Evolutionary conservation across 352 stramenopile genomes (phyloP).

Genomic region (Aphanomyces euteiches): DNA sequence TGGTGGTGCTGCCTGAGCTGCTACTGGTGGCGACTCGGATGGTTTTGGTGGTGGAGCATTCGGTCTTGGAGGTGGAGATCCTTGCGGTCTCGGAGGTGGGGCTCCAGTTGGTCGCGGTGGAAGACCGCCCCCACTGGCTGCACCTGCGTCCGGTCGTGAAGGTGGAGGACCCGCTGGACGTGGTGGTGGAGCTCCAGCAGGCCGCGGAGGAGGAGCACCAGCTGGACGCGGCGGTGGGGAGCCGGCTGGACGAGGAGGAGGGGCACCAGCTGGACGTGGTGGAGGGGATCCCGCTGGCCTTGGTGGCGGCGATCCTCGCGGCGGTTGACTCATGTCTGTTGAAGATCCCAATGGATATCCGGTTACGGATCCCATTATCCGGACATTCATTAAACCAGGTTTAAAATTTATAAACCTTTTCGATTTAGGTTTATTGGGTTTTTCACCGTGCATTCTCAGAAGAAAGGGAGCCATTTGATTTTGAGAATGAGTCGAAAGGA

Average conservation of each 20-base stretch:
- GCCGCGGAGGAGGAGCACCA: constrained; percentile 28
- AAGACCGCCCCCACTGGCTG: not conserved
- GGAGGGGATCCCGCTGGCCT: constrained; percentile 20
- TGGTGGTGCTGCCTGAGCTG: constrained; percentile 1
- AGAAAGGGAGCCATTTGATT: constrained; percentile 16
- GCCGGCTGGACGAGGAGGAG: constrained; percentile 21
- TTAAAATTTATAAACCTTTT: not conserved
- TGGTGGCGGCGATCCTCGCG: constrained; percentile 27
- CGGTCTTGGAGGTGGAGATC: constrained; percentile 23
- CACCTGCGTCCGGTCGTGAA: constrained; percentile 20
- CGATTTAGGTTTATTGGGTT: not conserved
- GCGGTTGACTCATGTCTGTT: constrained; percentile 25
- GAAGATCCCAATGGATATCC: constrained; percentile 1
- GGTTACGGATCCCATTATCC: not conserved
- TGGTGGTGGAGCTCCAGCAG: constrained; percentile 30
- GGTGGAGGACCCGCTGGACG: constrained; percentile 34
- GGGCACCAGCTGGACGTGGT: constrained; percentile 13
- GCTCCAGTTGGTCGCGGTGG: constrained; percentile 30
- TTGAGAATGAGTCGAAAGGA: constrained; percentile 3
- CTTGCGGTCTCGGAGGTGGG: constrained; percentile 25
- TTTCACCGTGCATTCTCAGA: constrained; percentile 9
- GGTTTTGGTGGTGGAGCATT: constrained; percentile 17
- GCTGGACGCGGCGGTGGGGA: constrained; percentile 31
- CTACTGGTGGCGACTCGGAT: not conserved
- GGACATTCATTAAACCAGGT: constrained; percentile 6